Percentiles rank a stretch among this genome's conserved stretches.
phyloP scores from a whole-genome alignment of 306 rosid species.

The Hippophae tibetana region DNA sequence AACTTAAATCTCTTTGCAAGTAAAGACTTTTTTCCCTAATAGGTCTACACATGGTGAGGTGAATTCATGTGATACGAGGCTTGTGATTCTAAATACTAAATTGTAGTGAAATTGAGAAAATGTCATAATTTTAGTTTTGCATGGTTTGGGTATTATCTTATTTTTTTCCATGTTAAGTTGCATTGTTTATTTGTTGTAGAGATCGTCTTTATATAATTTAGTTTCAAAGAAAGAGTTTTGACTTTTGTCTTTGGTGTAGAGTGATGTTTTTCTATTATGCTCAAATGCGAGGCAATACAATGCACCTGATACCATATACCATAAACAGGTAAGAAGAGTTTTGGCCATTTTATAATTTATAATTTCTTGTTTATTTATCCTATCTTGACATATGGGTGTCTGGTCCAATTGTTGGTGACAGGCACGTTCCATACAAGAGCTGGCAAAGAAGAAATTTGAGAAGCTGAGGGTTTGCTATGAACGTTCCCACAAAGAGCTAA shows the following conservation, averaged over 20 bases:
- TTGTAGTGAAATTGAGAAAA: too few relatives aligned
- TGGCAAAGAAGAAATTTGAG: slow-evolving; percentile 76
- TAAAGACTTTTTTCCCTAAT: too few relatives aligned
- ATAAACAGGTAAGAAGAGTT: slow-evolving; percentile 65
- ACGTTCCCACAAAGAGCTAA: slow-evolving; percentile 59
- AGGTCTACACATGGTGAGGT: too few relatives aligned
- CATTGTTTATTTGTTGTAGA: too few relatives aligned
- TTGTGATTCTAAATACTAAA: too few relatives aligned
- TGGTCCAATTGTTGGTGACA: slow-evolving; percentile 27
- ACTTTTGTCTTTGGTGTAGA: slow-evolving; percentile 51
- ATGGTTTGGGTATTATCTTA: too few relatives aligned
- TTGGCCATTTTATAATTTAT: not conserved
- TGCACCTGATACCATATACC: slow-evolving; percentile 78
- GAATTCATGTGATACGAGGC: too few relatives aligned
- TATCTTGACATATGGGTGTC: slow-evolving; percentile 15
- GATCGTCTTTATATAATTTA: not conserved
- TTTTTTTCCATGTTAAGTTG: too few relatives aligned
- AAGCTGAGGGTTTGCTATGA: slow-evolving; percentile 52
- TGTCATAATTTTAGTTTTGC: too few relatives aligned
- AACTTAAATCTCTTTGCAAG: too few relatives aligned
- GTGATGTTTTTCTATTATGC: slow-evolving; percentile 76
- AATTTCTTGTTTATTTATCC: slow-evolving; percentile 1
- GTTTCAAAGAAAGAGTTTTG: slow-evolving; percentile 8
- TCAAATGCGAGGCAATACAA: slow-evolving; percentile 96
- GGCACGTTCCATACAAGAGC: slow-evolving; percentile 94